Conservation (phyloP, 2,329 filamentous ascomycete genomes). For the Ceratocystiopsis sp. region DNA sequence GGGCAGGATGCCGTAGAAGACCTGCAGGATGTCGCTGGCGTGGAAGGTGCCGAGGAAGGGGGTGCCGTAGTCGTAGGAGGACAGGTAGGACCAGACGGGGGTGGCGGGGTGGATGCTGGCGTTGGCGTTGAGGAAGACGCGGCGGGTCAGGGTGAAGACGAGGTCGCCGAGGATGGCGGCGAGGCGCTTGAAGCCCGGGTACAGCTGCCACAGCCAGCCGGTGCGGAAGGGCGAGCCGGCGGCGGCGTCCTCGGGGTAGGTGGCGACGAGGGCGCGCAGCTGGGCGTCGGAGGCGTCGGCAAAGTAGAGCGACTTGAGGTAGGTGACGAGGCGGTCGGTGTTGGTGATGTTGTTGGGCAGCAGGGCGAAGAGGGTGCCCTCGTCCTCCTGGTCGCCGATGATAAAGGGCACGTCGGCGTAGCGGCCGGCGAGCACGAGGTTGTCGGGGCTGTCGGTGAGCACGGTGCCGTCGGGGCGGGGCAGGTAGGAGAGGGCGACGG, state of each 20-base stretch:
- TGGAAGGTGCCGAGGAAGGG: conserved; percentile 65
- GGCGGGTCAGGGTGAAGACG: conserved; percentile 55
- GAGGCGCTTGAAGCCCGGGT: conserved; percentile 61
- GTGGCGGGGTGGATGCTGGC: conserved; percentile 34
- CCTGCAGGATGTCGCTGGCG: conserved; percentile 48
- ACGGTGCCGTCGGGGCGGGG: conserved; percentile 53
- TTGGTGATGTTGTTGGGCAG: conserved; percentile 53
- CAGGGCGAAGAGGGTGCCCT: conserved; percentile 58
- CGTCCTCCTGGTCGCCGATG: conserved; percentile 63
- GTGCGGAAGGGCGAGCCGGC: conserved; percentile 60
- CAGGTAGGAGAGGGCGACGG: conserved; percentile 54
- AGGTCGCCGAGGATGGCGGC: conserved; percentile 62
- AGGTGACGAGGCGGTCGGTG: conserved; percentile 38
- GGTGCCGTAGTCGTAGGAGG: conserved; percentile 53
- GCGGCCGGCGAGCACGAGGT: conserved; percentile 31
- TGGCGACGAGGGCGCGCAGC: conserved; percentile 38
- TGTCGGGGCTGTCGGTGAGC: conserved; percentile 45
- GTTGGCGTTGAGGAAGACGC: conserved; percentile 39
- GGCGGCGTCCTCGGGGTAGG: conserved; percentile 39
- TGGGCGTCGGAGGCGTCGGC: conserved; percentile 30
- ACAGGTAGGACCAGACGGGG: conserved; percentile 57
- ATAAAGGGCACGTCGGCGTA: conserved; percentile 33
- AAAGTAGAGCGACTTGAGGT: conserved; percentile 46
- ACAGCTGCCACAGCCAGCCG: conserved; percentile 48
- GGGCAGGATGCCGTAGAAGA: conserved; percentile 47